Percentiles rank a stretch among this genome's conserved stretches.
Conservation (phyloP, 768 basidiomycete genomes). For the Lyophyllum atratum region DNA sequence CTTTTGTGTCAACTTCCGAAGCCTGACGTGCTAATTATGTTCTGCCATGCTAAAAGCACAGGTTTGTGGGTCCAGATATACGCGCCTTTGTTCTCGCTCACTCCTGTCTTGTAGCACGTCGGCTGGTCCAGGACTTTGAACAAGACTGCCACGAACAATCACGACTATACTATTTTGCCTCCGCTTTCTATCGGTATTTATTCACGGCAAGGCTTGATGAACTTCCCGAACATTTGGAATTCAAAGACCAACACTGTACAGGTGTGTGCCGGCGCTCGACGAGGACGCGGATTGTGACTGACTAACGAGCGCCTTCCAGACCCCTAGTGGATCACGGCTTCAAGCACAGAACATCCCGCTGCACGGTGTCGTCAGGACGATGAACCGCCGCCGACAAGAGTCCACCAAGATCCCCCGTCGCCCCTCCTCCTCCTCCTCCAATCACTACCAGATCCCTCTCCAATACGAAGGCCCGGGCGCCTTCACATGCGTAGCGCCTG, state of each 20-base stretch:
- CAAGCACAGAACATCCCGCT: not conserved
- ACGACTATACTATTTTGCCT: not conserved
- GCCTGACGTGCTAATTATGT: not conserved
- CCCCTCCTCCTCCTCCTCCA: not conserved
- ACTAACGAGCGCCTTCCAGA: not conserved
- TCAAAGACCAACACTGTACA: not conserved
- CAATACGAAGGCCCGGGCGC: not conserved
- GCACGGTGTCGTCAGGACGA: not conserved
- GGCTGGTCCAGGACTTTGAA: not conserved
- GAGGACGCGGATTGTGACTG: not conserved
- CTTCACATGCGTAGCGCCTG: not conserved
- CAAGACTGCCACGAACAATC: not conserved
- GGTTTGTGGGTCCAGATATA: not conserved
- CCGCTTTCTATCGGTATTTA: not conserved
- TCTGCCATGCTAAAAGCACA: not conserved
- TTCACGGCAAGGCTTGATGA: not conserved
- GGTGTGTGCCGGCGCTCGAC: not conserved
- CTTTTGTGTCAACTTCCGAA: not conserved
- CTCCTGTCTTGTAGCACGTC: not conserved
- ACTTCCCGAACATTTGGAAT: not conserved
- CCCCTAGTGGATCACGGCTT: not conserved
- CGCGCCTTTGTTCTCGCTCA: not conserved
- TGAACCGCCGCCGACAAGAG: not conserved
- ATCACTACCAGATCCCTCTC: not conserved
- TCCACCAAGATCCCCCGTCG: not conserved